Evolutionary conservation across 768 basidiomycete species (phyloP), one percentile per base, ranked within the genome.

Genomic region (Russula sp.): DNA sequence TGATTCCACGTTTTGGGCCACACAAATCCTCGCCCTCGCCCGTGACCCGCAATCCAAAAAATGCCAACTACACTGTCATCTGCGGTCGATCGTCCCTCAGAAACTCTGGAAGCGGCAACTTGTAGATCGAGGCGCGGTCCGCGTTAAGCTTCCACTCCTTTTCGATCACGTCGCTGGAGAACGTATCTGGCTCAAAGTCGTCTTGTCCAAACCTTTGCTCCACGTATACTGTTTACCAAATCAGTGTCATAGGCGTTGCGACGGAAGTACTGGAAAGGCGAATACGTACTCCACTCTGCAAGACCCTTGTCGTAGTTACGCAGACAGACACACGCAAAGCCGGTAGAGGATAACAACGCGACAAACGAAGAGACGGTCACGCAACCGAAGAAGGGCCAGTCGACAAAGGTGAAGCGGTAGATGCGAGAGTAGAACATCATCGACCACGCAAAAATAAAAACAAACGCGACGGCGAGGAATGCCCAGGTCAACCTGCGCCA

Each of bases 251-350:
- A 25, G 14, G 11, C 4, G 22, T 16, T 16, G 16, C 7, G 7
- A n/a, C 10, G 52, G 10, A 32, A 41, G 7, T 16, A 10, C 16
- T 18, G 20, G 2, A 14, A 9, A 51, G 18, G 8, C 22, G n/a
- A 5, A 32, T 29, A 75, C 82, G 63, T 66, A 86, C 84, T 70
- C 66, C 83, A 85, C 58, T 85, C 73, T 0, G 76, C 75, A 13
- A 84, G 74, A 0, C 84, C 84, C 61, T 79, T 76, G 52, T 74
- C 79, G 65, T 85, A 86, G 65, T 83, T 79, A 18, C 75, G 63
- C 64, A 79, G 73, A 66, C 81, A 84, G 29, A 82, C 69, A 55
- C 78, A 65, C 8, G 78, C 81, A 14, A 85, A 73, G 34, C 76
- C 68, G 43, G 76, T 71, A 51, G 76, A 80, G 20, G 75, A 72